Evolutionary conservation across 139 green algal genomes (phyloP).

Genomic region (Micromonas pusilla): DNA sequence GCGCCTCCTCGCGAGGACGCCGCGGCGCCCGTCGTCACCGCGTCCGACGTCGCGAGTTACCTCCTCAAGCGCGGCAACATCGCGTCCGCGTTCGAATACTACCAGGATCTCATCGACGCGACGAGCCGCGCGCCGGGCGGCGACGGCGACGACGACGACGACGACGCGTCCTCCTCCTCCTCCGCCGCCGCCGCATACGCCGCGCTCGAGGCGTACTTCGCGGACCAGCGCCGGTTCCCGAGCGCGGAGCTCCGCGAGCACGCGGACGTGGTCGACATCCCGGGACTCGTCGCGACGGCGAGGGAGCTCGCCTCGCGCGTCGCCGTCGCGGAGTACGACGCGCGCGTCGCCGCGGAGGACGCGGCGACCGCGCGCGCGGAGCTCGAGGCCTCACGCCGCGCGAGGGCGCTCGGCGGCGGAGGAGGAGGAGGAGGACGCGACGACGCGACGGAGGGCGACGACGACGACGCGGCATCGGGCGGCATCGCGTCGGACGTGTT

Average conservation of each 20-base stretch:
- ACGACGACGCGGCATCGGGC: too few species aligned
- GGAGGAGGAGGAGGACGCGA: too few species aligned
- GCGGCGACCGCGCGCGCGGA: too few species aligned
- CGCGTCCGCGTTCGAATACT: neutral
- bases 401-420: too few species aligned
- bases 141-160: neutral
- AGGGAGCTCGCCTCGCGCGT: neutral
- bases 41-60: neutral
- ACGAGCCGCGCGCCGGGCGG: too few species aligned
- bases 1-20: neutral
- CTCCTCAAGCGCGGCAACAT: neutral
- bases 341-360: neutral
- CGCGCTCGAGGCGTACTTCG: neutral
- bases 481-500: too few species aligned
- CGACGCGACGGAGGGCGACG: too few species aligned
- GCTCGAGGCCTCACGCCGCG: too few species aligned
- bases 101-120: neutral
- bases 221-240: neutral
- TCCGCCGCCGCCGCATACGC: too few species aligned
- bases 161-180: neutral
- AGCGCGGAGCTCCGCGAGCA: neutral
- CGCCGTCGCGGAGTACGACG: slow-evolving; percentile 3
- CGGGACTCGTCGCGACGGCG: neutral
- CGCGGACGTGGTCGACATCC: neutral
- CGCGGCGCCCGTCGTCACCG: neutral